Conservation (phyloP, 169 alveolate species). For the Eimeria acervulina region DNA sequence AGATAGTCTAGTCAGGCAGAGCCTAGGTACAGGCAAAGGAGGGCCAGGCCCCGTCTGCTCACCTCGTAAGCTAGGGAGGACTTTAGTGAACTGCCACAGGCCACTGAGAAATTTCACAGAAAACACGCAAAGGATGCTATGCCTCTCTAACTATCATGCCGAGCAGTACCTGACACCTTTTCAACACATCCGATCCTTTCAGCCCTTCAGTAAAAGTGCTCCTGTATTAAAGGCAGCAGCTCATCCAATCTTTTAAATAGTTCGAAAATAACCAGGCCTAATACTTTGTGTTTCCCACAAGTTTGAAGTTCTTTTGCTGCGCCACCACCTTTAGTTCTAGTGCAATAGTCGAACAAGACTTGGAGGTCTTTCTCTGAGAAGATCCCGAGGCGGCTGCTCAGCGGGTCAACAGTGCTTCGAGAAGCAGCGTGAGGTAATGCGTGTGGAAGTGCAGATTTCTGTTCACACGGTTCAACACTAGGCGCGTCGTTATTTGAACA, state of each 20-base stretch:
- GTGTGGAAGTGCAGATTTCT: neutral
- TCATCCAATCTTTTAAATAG: too few relatives aligned
- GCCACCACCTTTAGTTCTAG: neutral
- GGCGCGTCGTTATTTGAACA: neutral
- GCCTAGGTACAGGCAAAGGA: neutral
- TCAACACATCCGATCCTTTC: neutral
- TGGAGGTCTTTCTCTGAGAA: conserved; percentile 35
- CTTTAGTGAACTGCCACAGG: neutral
- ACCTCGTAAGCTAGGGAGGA: conserved; percentile 21
- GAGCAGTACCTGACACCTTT: neutral
- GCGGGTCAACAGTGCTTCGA: neutral
- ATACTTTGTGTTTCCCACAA: neutral
- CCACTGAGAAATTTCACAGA: neutral
- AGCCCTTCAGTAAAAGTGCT: neutral
- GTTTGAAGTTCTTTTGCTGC: neutral
- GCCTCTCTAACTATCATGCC: neutral
- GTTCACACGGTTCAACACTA: neutral
- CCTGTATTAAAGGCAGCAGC: neutral
- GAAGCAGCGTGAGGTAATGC: neutral
- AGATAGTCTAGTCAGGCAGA: too few relatives aligned
- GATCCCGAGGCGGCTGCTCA: conserved; percentile 35
- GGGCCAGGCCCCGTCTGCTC: neutral
- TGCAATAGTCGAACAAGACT: conserved; percentile 22
- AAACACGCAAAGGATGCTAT: neutral
- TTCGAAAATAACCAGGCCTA: neutral